phyloP scores from a whole-genome alignment of 495 filamentous ascomycete genomes.

The Lasiosphaeria miniovina region DNA sequence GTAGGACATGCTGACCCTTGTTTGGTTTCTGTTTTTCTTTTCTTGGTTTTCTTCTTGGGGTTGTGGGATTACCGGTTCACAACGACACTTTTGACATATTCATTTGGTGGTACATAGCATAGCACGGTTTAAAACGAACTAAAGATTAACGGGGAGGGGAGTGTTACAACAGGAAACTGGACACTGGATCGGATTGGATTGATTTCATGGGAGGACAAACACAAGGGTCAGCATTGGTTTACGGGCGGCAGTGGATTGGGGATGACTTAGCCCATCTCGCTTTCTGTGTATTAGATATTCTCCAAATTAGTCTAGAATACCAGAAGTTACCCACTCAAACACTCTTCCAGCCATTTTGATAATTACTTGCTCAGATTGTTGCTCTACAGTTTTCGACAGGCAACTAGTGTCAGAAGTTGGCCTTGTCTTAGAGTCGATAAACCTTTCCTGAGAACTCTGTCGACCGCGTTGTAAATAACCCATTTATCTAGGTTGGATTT shows the following conservation, averaged over 20 bases:
- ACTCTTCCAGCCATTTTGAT: neutral
- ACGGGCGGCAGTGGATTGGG: conserved; percentile 7
- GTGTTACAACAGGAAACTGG: conserved; percentile 21
- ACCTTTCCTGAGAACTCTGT: too few species aligned
- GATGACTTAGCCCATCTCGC: conserved; percentile 40
- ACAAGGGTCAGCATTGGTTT: conserved; percentile 29
- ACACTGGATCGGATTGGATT: conserved; percentile 26
- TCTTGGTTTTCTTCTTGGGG: conserved; percentile 11
- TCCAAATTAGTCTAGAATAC: conserved; percentile 45
- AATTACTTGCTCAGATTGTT: too few species aligned
- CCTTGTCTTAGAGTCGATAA: too few species aligned
- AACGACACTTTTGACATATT: conserved; percentile 15
- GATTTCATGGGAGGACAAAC: conserved; percentile 13
- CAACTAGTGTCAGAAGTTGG: neutral
- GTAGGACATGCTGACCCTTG: conserved; percentile 28
- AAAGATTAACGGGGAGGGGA: conserved; percentile 16
- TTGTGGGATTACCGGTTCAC: conserved; percentile 13
- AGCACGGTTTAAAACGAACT: conserved; percentile 35
- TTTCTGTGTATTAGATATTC: conserved; percentile 55
- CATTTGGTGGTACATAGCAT: conserved; percentile 25
- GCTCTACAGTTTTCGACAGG: too few species aligned
- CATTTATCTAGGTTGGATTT: too few species aligned
- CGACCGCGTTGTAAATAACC: too few species aligned
- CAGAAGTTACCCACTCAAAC: conserved; percentile 55
- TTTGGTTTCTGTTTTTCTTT: conserved; percentile 22